Percentiles rank a stretch among this genome's conserved stretches.
phyloP scores from a whole-genome alignment of 2,329 filamentous ascomycete species.

The Paracoccidioides lutzii region DNA sequence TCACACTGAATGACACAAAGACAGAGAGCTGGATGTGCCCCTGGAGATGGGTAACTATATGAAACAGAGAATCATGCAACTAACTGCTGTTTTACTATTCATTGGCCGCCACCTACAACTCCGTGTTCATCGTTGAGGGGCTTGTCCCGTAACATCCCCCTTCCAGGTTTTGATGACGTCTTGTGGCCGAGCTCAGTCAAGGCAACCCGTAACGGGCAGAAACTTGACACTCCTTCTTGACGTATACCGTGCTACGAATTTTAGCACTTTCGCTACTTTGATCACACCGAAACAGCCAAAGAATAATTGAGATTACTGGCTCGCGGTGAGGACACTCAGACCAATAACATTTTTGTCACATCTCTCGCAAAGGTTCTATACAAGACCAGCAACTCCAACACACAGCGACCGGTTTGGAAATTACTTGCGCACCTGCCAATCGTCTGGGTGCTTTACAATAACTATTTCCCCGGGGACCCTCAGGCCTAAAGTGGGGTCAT shows the following conservation, averaged over 20 bases:
- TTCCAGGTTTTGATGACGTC: constrained; percentile 3
- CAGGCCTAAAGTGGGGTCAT: constrained; percentile 34
- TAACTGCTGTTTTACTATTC: too few species aligned
- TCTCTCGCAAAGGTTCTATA: not conserved
- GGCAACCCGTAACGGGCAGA: constrained; percentile 10
- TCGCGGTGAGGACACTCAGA: constrained; percentile 36
- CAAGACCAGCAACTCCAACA: not conserved
- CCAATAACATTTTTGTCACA: constrained; percentile 21
- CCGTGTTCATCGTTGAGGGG: constrained; percentile 7
- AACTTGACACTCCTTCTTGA: constrained; percentile 11
- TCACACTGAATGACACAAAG: too few species aligned
- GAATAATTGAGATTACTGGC: constrained; percentile 23
- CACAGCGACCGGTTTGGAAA: not conserved
- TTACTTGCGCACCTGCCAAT: not conserved
- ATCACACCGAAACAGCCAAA: constrained; percentile 12
- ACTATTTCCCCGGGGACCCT: constrained; percentile 36
- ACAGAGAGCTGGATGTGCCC: not conserved
- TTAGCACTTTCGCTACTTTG: constrained; percentile 12
- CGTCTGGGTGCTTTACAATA: constrained; percentile 16
- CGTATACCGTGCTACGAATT: constrained; percentile 11
- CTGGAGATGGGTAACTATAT: too few species aligned
- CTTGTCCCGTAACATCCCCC: constrained; percentile 10
- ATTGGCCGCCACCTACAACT: not conserved
- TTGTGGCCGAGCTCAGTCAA: constrained; percentile 15
- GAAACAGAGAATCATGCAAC: too few species aligned